Percentiles rank a stretch among this genome's conserved stretches.
These are phyloP conservation scores for Claviceps sp. DNA, from an alignment of 2,329 filamentous ascomycete genomes.

Conservation along the genomic window DNA sequence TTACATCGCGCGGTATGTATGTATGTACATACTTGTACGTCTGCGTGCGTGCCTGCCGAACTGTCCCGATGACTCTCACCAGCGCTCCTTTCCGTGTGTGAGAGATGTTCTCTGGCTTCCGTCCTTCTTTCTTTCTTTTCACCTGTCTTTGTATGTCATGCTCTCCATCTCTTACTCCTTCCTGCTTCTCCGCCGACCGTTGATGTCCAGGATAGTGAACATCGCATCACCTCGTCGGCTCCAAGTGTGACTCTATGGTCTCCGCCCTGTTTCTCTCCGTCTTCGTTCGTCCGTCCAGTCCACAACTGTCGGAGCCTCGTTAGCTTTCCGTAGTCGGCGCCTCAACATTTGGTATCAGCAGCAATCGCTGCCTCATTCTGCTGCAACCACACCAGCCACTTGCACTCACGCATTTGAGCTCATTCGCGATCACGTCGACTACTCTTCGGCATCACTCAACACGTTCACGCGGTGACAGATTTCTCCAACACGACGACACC, in stretches of 20 bases:
- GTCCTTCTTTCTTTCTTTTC: background rate
- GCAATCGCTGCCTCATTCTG: background rate
- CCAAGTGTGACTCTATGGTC: background rate
- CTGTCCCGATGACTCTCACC: background rate
- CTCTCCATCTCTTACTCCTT: background rate
- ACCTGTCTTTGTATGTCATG: background rate
- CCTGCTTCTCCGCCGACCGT: background rate
- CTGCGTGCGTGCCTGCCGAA: background rate
- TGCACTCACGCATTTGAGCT: background rate
- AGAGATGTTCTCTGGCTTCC: slow-evolving; percentile 1
- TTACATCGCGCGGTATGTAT: too few relatives aligned
- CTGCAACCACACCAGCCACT: background rate
- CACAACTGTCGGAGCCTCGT: background rate
- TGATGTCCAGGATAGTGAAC: background rate
- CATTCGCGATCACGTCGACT: background rate
- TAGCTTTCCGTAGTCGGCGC: slow-evolving; percentile 5
- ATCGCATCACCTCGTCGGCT: background rate
- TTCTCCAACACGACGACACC: background rate
- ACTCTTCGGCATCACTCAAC: background rate
- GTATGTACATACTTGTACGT: background rate
- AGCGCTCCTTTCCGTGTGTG: background rate
- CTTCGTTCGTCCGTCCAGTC: background rate
- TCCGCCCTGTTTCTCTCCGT: background rate
- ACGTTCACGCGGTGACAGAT: background rate
- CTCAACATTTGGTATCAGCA: background rate